phyloP scores from a whole-genome alignment of 768 basidiomycete genomes.

The Sutorius australiensis region DNA sequence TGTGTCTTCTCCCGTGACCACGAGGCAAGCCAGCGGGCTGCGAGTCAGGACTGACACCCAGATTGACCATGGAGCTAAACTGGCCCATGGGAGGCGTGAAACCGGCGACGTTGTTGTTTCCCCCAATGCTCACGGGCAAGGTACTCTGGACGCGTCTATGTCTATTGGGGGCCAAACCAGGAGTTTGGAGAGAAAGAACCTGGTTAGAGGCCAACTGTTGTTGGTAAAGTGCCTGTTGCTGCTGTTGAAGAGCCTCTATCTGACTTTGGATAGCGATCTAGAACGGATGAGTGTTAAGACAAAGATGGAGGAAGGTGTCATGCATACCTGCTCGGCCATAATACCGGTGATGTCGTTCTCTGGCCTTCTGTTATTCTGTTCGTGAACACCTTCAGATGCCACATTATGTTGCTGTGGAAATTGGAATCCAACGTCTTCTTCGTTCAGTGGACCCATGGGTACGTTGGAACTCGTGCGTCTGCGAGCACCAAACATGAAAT shows the following conservation, averaged over 20 bases:
- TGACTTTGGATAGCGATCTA: slow-evolving; percentile 88
- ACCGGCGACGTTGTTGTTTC: slow-evolving; percentile 36
- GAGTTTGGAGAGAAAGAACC: slow-evolving; percentile 74
- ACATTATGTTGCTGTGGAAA: slow-evolving; percentile 65
- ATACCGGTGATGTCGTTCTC: slow-evolving; percentile 81
- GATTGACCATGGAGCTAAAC: slow-evolving; percentile 51
- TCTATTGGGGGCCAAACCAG: slow-evolving; percentile 66
- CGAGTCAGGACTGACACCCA: slow-evolving; percentile 59
- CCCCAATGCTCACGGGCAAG: slow-evolving; percentile 54
- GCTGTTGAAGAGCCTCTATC: slow-evolving; percentile 86
- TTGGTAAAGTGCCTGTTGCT: slow-evolving; percentile 86
- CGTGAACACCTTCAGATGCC: slow-evolving; percentile 29
- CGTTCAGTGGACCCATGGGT: slow-evolving; percentile 67
- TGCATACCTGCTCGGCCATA: slow-evolving; percentile 89
- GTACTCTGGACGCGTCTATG: slow-evolving; percentile 89
- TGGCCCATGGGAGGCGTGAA: slow-evolving; percentile 53
- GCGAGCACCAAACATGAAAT: slow-evolving; percentile 82
- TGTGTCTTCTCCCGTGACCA: slow-evolving; percentile 85
- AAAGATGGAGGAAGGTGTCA: background rate
- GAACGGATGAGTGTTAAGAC: slow-evolving; percentile 7
- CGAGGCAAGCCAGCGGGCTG: slow-evolving; percentile 67
- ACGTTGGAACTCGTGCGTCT: slow-evolving; percentile 48
- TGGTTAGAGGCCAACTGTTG: slow-evolving; percentile 87
- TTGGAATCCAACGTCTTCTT: slow-evolving; percentile 79
- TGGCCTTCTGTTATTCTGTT: slow-evolving; percentile 48